Percentiles rank a stretch among this genome's conserved stretches.
Evolutionary conservation across 805 yeast species (phyloP).

Genomic region (Monosporozyma solicola): DNA sequence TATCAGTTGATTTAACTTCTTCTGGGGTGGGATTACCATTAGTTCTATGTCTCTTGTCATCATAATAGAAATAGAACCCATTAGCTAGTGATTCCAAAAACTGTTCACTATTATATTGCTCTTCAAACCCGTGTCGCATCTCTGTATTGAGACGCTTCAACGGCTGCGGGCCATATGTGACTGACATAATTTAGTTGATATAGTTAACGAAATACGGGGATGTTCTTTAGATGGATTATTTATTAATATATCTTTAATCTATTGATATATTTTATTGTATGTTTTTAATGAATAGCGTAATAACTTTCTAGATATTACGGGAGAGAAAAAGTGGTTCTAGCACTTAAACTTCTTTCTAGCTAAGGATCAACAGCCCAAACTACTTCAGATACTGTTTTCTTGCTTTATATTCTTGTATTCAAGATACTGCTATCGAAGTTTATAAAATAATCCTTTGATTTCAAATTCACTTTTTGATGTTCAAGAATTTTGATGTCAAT

Average conservation of each 20-base stretch:
- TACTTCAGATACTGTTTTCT: not conserved
- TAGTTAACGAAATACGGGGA: not conserved
- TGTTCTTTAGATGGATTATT: not conserved
- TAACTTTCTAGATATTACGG: not conserved
- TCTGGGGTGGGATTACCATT: slow-evolving; percentile 70
- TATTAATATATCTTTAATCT: not conserved
- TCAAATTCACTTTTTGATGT: not conserved
- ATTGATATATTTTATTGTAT: not conserved
- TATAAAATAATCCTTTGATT: not conserved
- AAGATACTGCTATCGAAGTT: not conserved
- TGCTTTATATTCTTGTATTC: not conserved
- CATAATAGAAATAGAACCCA: slow-evolving; percentile 75
- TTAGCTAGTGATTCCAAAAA: slow-evolving; percentile 48
- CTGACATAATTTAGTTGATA: slow-evolving; percentile 14
- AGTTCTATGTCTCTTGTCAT: slow-evolving; percentile 85
- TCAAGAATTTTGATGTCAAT: not conserved
- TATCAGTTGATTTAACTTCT: slow-evolving; percentile 39
- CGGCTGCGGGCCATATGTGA: slow-evolving; percentile 30
- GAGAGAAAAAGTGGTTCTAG: not conserved
- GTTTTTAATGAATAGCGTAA: not conserved
- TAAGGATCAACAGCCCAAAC: not conserved
- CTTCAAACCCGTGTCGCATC: slow-evolving; percentile 63
- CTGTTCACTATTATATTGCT: slow-evolving; percentile 41
- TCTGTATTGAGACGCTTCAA: slow-evolving; percentile 43
- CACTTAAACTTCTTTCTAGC: not conserved